These are phyloP conservation scores for Talaromyces stipitatus DNA, from an alignment of 495 filamentous ascomycete species.

Conservation along the genomic window DNA sequence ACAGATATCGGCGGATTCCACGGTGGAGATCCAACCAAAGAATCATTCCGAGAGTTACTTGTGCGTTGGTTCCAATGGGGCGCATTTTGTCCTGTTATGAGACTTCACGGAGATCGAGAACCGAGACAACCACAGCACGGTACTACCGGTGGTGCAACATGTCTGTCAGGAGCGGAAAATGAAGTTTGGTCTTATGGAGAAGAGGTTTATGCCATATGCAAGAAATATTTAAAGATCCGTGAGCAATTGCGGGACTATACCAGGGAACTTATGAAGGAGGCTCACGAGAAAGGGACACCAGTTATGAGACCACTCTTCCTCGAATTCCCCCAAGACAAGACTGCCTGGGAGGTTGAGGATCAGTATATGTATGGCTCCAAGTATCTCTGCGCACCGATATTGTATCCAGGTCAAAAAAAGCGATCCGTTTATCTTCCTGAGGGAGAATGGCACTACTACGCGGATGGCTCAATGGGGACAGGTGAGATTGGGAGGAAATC, in stretches of 20 bases:
- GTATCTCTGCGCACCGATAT: conserved; percentile 46
- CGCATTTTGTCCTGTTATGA: conserved; percentile 52
- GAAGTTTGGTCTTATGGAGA: conserved; percentile 55
- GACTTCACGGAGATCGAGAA: conserved; percentile 52
- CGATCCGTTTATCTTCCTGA: conserved; percentile 38
- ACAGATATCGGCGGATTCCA: conserved; percentile 56
- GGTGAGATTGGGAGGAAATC: conserved; percentile 11
- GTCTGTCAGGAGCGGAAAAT: conserved; percentile 38
- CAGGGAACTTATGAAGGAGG: conserved; percentile 42
- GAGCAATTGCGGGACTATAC: conserved; percentile 47
- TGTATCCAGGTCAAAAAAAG: conserved; percentile 32
- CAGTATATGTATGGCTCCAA: conserved; percentile 49
- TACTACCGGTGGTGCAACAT: conserved; percentile 22
- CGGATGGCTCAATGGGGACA: background rate
- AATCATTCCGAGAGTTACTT: conserved; percentile 49
- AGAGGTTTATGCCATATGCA: conserved; percentile 47
- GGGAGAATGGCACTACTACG: conserved; percentile 37
- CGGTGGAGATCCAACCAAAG: conserved; percentile 44
- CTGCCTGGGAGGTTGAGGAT: conserved; percentile 41
- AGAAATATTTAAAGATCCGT: conserved; percentile 44
- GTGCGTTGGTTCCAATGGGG: conserved; percentile 57
- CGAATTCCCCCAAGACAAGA: conserved; percentile 43
- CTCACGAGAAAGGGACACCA: conserved; percentile 45
- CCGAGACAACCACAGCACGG: conserved; percentile 34
- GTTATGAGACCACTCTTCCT: conserved; percentile 51